These are phyloP conservation scores for Haematococcus sp. DNA, from an alignment of 139 green algal genomes.

Conservation along the genomic window DNA sequence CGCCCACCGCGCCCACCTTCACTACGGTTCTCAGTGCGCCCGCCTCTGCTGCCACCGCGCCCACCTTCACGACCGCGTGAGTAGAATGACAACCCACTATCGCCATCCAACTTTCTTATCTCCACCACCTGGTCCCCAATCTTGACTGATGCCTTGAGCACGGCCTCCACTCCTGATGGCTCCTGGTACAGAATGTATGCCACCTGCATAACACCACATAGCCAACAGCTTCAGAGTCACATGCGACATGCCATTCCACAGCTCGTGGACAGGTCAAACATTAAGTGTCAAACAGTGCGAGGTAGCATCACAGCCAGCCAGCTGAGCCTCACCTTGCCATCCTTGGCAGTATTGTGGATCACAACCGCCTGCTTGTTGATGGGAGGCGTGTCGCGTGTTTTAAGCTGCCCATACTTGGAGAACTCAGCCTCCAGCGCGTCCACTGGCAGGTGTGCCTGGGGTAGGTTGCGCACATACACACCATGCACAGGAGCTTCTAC, in stretches of 20 bases:
- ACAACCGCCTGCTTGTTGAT: neutral
- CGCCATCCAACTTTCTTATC: neutral
- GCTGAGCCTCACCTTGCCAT: neutral
- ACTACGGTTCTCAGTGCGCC: neutral
- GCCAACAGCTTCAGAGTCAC: neutral
- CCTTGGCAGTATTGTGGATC: constrained; percentile 1
- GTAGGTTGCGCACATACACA: constrained; percentile 8
- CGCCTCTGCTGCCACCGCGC: neutral
- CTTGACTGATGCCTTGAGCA: neutral
- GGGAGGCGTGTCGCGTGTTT: neutral
- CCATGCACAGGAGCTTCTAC: neutral
- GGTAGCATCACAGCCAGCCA: no score
- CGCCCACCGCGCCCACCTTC: neutral
- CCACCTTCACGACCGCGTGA: no score
- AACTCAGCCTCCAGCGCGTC: constrained; percentile 14
- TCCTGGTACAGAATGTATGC: constrained; percentile 17
- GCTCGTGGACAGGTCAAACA: no score
- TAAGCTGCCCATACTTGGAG: constrained; percentile 11
- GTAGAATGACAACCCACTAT: neutral
- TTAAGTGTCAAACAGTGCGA: no score
- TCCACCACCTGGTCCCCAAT: constrained; percentile 8
- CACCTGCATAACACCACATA: constrained; percentile 4
- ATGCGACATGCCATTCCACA: constrained; percentile 8
- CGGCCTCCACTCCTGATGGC: constrained; percentile 1
- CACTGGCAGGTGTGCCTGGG: neutral